Evolutionary conservation across 108 stramenopile genomes (phyloP), one percentile per base, ranked within the genome.

Genomic region (Nitzschia putrida): DNA sequence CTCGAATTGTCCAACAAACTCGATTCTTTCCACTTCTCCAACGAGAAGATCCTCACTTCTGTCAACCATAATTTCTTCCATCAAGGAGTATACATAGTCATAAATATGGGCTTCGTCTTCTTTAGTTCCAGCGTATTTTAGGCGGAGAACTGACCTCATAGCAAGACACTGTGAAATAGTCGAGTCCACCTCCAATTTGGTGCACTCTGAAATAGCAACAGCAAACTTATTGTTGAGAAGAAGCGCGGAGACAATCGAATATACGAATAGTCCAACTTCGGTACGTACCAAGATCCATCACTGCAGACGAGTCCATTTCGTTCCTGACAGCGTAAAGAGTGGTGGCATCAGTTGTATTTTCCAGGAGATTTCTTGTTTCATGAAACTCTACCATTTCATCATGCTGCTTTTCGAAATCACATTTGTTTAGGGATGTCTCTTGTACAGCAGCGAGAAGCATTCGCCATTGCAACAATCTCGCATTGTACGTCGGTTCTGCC

Each of bases 261-360:
- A n/a, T n/a, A n/a, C n/a, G n/a, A 23, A 55, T 3, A 23, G 1
- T 13, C 54, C 29, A 34, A 34, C 29, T 34, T 34, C 29, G 29
- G 29, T 34, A 63, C 61, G 43, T 47, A 63, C 61, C 23, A 47
- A 63, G n/a, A 24, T 63, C 61, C 42, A 63, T 44, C 8, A 24
- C n/a, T 0, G 61, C 43, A 2, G 61, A 63, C 9, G 44, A 18
- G 9, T 24, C 13, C 43, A 63, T 21, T 3, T 63, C 61, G 23
- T 43, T 63, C 4, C 44, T 16, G 44, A 63, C 44, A n/a, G 61
- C 61, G 40, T 63, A 63, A 11, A 63, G 44, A 16, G 61, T 47
- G 0, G 44, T 63, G 44, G 61, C 0, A 6, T 13, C 61, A 12
- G 37, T 22, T 12, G 44, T 22, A 39, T 59, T 39, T 16, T 59